Conservation (phyloP, 1,284 basidiomycete species). For the Trichosporon ovoides region DNA sequence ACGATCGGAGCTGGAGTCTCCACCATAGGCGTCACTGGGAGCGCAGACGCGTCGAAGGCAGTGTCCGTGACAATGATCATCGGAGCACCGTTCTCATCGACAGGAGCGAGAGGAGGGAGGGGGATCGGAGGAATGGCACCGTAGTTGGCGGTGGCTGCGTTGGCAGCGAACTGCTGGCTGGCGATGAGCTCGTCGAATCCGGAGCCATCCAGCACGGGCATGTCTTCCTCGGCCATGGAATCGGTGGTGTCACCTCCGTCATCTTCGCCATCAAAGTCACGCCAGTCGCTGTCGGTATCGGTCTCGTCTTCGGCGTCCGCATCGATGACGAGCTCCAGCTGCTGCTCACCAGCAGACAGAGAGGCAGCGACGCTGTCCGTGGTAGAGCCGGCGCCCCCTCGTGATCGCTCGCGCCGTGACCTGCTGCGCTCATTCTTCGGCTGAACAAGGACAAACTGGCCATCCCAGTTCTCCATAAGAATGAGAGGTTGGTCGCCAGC, state of each 20-base stretch:
- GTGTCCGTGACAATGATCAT: conserved; percentile 29
- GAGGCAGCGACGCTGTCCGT: conserved; percentile 33
- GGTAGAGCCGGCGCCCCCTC: conserved; percentile 29
- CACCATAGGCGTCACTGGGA: conserved; percentile 24
- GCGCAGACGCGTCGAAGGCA: conserved; percentile 13
- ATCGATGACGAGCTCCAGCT: conserved; percentile 37
- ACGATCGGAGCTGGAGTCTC: conserved; percentile 3
- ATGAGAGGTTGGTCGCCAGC: conserved; percentile 28
- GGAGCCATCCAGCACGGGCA: conserved; percentile 44
- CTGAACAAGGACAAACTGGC: conserved; percentile 44
- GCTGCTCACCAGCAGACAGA: conserved; percentile 32
- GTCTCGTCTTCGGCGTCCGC: conserved; percentile 35
- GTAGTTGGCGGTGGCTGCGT: conserved; percentile 4
- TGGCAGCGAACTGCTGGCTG: conserved; percentile 22
- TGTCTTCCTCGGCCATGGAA: conserved; percentile 47
- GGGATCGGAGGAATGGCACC: conserved; percentile 3
- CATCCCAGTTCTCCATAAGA: conserved; percentile 49
- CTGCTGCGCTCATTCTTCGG: conserved; percentile 31
- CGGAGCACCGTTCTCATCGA: conserved; percentile 12
- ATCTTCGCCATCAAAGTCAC: conserved; percentile 32
- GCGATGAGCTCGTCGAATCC: conserved; percentile 40
- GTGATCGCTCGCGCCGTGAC: conserved; percentile 14
- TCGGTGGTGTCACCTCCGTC: conserved; percentile 45
- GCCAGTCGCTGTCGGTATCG: conserved; percentile 31
- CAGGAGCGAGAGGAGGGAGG: not conserved